phyloP scores from a whole-genome alignment of 2,329 filamentous ascomycete genomes.

The Neocatenulostroma microsporum region DNA sequence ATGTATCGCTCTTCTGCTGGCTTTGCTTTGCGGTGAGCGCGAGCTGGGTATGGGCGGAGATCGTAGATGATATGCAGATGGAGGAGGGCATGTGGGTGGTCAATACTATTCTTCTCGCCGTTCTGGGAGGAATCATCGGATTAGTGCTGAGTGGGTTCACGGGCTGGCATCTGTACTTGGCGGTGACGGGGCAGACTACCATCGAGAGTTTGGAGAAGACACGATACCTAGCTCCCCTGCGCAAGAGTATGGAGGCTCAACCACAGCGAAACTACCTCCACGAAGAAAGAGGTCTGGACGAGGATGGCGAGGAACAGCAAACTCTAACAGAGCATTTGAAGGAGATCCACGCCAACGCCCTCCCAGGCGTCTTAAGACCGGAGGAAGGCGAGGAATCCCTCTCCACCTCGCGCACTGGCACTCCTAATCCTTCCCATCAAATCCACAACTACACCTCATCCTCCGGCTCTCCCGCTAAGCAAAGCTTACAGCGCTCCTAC shows the following conservation, averaged over 20 bases:
- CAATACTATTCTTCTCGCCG: constrained; percentile 81
- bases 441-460: constrained; percentile 26
- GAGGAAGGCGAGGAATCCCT: constrained; percentile 64
- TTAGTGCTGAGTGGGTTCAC: constrained; percentile 86
- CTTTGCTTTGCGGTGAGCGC: constrained; percentile 69
- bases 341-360: constrained; percentile 72
- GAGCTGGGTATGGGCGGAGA: constrained; percentile 77
- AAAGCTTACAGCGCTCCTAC: constrained; percentile 38
- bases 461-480: constrained; percentile 42
- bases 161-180: constrained; percentile 80
- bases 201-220: constrained; percentile 97
- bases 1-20: constrained; percentile 80
- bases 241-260: constrained; percentile 57
- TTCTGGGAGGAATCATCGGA: constrained; percentile 84
- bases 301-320: constrained; percentile 16
- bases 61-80: constrained; percentile 62
- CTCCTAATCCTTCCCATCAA: constrained; percentile 2
- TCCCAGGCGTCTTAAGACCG: constrained; percentile 70
- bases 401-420: constrained; percentile 21
- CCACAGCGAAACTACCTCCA: constrained; percentile 35
- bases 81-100: constrained; percentile 70
- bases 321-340: constrained; percentile 62
- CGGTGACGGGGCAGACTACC: constrained; percentile 73
- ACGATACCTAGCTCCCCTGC: constrained; percentile 75
- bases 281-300: neutral